Evolutionary conservation across 805 yeast genomes (phyloP).

Genomic region (Teunomyces funiuensis): DNA sequence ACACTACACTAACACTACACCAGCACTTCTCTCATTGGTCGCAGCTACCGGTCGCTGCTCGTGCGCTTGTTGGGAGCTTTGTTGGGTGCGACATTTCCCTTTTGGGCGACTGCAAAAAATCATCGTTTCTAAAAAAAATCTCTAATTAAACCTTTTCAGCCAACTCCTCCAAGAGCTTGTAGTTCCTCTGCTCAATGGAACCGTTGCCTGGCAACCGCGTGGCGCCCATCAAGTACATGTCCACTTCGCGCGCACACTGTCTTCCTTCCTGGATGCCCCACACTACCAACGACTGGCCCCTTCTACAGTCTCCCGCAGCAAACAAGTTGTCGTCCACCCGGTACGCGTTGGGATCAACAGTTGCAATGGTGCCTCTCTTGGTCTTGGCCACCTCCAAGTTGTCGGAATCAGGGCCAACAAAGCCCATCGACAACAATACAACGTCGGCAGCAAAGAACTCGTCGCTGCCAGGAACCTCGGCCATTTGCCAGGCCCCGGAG

Average conservation of each 20-base stretch:
- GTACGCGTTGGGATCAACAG: constrained; percentile 63
- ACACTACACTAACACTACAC: too few species aligned
- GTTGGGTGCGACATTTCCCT: background rate
- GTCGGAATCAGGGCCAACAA: constrained; percentile 91
- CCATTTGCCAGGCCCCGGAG: constrained; percentile 98
- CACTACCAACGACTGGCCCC: constrained; percentile 96
- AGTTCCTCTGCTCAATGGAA: constrained; percentile 83
- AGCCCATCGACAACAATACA: constrained; percentile 94
- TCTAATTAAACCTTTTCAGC: constrained; percentile 53
- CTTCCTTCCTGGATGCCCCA: constrained; percentile 99
- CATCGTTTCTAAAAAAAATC: too few species aligned
- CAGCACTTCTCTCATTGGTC: too few species aligned
- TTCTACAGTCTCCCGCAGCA: constrained; percentile 98
- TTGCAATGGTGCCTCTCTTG: constrained; percentile 80
- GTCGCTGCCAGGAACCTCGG: constrained; percentile 92
- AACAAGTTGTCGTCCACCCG: constrained; percentile 72
- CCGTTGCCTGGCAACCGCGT: constrained; percentile 93
- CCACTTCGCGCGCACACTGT: constrained; percentile 96
- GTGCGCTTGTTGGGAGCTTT: background rate
- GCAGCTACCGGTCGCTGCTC: too few species aligned
- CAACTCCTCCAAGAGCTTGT: constrained; percentile 70
- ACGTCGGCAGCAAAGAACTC: constrained; percentile 94
- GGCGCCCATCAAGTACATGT: constrained; percentile 70
- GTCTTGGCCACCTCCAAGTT: constrained; percentile 67
- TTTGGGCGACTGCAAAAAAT: background rate